Percentiles rank a stretch among this genome's conserved stretches.
Conservation (phyloP, 306 rosid genomes). For the Pyrus pyrifolia region DNA sequence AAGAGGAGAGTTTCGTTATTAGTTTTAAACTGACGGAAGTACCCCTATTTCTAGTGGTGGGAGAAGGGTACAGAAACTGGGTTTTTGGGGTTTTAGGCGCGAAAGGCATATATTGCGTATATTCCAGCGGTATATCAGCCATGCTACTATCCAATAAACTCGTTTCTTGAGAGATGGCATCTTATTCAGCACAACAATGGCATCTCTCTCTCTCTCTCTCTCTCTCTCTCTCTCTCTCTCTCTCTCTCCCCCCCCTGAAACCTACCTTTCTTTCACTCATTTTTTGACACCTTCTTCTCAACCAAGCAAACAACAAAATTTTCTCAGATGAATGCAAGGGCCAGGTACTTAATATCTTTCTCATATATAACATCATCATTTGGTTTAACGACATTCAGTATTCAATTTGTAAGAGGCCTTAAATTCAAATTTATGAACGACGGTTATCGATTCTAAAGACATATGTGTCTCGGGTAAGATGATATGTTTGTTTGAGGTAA, state of each 20-base stretch:
- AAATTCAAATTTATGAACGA: too few species aligned
- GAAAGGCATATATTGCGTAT: conserved; percentile 24
- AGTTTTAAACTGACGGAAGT: neutral
- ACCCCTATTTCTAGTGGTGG: neutral
- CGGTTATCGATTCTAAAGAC: too few species aligned
- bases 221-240: neutral
- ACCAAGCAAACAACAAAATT: neutral
- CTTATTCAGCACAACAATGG: conserved; percentile 1
- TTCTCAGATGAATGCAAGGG: neutral
- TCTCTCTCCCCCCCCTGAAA: neutral
- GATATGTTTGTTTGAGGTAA: neutral
- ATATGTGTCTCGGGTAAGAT: too few species aligned
- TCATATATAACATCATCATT: neutral
- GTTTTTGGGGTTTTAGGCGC: neutral
- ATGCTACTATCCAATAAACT: neutral
- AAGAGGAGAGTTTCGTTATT: neutral
- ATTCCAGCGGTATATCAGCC: conserved; percentile 34
- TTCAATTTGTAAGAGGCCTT: too few species aligned
- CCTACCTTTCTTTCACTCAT: neutral
- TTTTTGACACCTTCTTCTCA: neutral
- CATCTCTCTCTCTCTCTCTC: conserved; percentile 4
- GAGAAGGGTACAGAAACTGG: neutral
- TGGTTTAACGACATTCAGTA: neutral
- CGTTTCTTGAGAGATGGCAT: neutral
- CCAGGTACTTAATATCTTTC: conserved; percentile 23